phyloP scores from a whole-genome alignment of 2,329 filamentous ascomycete species.

The Ceratocystiopsis sp. region DNA sequence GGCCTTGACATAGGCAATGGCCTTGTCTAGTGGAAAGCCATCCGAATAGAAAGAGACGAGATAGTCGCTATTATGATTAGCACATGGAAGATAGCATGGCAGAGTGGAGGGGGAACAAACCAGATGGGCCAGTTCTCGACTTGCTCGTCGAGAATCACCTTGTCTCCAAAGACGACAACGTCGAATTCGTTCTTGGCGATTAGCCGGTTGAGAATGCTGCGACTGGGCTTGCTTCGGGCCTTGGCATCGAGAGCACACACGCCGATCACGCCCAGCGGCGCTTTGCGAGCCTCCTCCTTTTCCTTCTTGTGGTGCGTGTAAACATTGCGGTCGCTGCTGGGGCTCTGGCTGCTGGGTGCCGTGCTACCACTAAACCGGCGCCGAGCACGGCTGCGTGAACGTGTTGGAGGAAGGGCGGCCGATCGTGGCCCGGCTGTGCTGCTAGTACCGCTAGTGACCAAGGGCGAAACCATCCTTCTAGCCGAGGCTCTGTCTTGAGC shows the following conservation, averaged over 20 bases:
- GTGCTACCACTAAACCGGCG: slow-evolving; percentile 70
- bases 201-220: slow-evolving; percentile 86
- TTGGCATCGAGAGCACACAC: slow-evolving; percentile 94
- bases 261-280: slow-evolving; percentile 56
- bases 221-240: slow-evolving; percentile 87
- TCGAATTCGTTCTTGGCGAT: slow-evolving; percentile 88
- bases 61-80: slow-evolving; percentile 47
- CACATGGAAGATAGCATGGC: slow-evolving; percentile 2
- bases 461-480: slow-evolving; percentile 4
- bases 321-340: slow-evolving; percentile 46
- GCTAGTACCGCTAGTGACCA: neutral
- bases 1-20: slow-evolving; percentile 84
- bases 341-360: slow-evolving; percentile 64
- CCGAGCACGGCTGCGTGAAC: slow-evolving; percentile 48
- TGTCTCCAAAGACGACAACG: slow-evolving; percentile 94
- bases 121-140: slow-evolving; percentile 94
- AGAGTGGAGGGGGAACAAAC: slow-evolving; percentile 20
- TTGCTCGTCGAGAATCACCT: slow-evolving; percentile 92
- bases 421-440: too few species aligned
- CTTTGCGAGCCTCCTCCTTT: slow-evolving; percentile 47
- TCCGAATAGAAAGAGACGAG: slow-evolving; percentile 97
- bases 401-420: slow-evolving; percentile 1
- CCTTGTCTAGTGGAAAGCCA: slow-evolving; percentile 91
- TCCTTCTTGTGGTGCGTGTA: slow-evolving; percentile 28
- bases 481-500: neutral